Percentiles rank a stretch among this genome's conserved stretches.
These are phyloP conservation scores for Malbranchea zuffiana DNA, from an alignment of 2,329 filamentous ascomycete genomes.

Conservation along the genomic window DNA sequence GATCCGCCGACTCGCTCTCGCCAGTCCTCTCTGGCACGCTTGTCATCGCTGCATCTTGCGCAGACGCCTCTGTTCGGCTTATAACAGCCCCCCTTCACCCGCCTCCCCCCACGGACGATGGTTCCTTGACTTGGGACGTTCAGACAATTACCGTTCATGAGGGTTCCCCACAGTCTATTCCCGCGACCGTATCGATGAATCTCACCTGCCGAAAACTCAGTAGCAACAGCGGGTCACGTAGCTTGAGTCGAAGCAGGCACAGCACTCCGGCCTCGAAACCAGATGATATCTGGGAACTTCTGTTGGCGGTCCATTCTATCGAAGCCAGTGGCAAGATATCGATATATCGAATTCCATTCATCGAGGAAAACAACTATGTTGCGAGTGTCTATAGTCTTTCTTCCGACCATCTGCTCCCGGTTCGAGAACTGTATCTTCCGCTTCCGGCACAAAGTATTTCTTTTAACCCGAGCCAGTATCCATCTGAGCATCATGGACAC, in stretches of 20 bases:
- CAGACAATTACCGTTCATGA: slow-evolving; percentile 39
- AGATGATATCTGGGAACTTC: slow-evolving; percentile 31
- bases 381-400: slow-evolving; percentile 20
- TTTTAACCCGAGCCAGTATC: slow-evolving; percentile 45
- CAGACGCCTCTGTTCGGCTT: slow-evolving; percentile 46
- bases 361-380: slow-evolving; percentile 15
- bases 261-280: slow-evolving; percentile 10
- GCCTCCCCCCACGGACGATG: slow-evolving; percentile 35
- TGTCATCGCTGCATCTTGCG: slow-evolving; percentile 44
- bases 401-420: slow-evolving; percentile 33
- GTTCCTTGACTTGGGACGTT: slow-evolving; percentile 31
- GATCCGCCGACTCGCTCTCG: slow-evolving; percentile 36
- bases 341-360: slow-evolving; percentile 34
- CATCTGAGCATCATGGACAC: slow-evolving; percentile 43
- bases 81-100: slow-evolving; percentile 46
- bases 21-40: slow-evolving; percentile 41
- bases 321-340: slow-evolving; percentile 37
- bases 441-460: slow-evolving; percentile 41
- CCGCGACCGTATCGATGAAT: slow-evolving; percentile 43
- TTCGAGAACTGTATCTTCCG: slow-evolving; percentile 39
- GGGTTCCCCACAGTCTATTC: slow-evolving; percentile 39
- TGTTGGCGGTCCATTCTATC: slow-evolving; percentile 38
- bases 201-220: slow-evolving; percentile 37
- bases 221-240: slow-evolving; percentile 24
- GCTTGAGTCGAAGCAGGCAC: slow-evolving; percentile 17